Base-by-base conservation (phyloP, 768 basidiomycete genomes). In the Mycena vitilis region DNA sequence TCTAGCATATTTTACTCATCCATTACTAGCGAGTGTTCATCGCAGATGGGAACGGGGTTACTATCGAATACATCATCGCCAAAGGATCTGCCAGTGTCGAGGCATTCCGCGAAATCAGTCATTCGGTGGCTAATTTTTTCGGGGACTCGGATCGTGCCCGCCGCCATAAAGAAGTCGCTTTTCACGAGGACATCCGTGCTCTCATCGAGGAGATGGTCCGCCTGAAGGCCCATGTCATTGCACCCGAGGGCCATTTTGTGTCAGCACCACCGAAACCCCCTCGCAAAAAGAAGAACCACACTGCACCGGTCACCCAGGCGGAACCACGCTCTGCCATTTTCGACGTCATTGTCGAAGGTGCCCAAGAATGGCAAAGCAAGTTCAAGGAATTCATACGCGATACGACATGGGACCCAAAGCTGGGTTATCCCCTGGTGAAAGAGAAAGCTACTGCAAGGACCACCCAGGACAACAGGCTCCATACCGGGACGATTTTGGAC, bases 21-120 rank as follows among this genome's bases (percentile, higher is more conserved):
- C 11, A 42, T 40, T 45, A 30, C 51, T 22, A 78, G 77, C 60
- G 70, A 0, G 71, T 76, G 4, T 76, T 73, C 56, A 73, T 75
- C 60, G 70, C 77, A 5, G 25, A 67, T 48, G 77, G 77, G 8
- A 64, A 53, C 30, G 75, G 75, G 15, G 76, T 75, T 1, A 75
- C 73, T 9, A 44, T 78, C n/a, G 36, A 68, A 20, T 74, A 77
- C 49, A 76, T 78, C 54, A 73, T 74, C 12, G 57, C 68, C 55
- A 76, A 77, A 63, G 76, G 76, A 0, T 78, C 78, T 18, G 74
- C 78, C 9, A 75, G 76, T 54, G 73, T 78, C n/a, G 77, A 78
- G 49, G 77, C 70, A 15, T 77, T 78, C 38, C 71, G 77, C 7
- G 64, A 74, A 12, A 60, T 78, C 55, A 74, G 48, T 10, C 73